phyloP scores from a whole-genome alignment of 352 stramenopile genomes.

The Phytophthora gonapodyides region DNA sequence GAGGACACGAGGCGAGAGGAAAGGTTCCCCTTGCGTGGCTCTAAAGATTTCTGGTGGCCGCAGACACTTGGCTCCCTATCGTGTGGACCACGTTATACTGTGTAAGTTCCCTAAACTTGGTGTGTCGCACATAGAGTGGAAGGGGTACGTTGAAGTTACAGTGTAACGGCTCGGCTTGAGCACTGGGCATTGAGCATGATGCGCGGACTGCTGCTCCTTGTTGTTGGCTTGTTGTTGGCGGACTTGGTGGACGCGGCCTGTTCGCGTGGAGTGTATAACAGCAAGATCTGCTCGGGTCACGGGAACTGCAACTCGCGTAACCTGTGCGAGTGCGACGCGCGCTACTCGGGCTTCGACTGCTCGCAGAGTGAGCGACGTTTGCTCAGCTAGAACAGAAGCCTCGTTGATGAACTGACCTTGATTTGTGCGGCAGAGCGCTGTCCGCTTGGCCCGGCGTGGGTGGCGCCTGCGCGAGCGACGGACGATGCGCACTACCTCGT shows the following conservation, averaged over 20 bases:
- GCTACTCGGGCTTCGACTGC: conserved; percentile 63
- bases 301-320: conserved; percentile 52
- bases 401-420: neutral
- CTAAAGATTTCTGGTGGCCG: conserved; percentile 10
- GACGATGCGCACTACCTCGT: conserved; percentile 65
- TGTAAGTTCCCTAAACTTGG: neutral
- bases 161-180: neutral
- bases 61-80: neutral
- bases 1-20: neutral
- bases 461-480: conserved; percentile 48
- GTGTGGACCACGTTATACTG: no score
- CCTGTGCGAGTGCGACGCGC: conserved; percentile 58
- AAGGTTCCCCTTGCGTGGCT: neutral
- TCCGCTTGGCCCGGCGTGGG: conserved; percentile 61
- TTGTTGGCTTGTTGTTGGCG: conserved; percentile 8
- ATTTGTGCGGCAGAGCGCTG: conserved; percentile 37
- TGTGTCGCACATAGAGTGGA: neutral
- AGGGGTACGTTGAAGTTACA: conserved; percentile 14
- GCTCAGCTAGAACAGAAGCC: no score
- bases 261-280: conserved; percentile 50
- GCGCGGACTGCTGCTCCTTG: neutral
- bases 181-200: neutral
- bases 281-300: conserved; percentile 64
- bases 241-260: conserved; percentile 29
- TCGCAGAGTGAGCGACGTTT: conserved; percentile 46